Evolutionary conservation across 2,329 filamentous ascomycete genomes (phyloP).

Genomic region (Venturia pyrina): DNA sequence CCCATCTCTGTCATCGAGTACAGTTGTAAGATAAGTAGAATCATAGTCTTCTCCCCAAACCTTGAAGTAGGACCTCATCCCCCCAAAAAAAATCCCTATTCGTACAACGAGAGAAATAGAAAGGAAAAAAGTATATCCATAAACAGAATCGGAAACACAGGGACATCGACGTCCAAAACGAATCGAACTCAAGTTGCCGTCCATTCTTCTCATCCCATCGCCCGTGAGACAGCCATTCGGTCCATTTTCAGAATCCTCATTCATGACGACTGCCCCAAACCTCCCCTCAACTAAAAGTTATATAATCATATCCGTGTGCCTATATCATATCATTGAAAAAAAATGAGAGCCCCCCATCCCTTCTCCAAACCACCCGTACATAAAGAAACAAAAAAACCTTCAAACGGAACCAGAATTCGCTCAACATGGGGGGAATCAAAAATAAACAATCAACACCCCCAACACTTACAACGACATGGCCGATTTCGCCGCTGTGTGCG

Average conservation of each 20-base stretch:
- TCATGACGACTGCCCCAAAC: not conserved
- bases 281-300: not conserved
- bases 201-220: not conserved
- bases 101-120: not conserved
- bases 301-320: not conserved
- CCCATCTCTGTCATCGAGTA: too few species aligned
- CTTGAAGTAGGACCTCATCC: too few species aligned
- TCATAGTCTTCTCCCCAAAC: too few species aligned
- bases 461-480: not conserved
- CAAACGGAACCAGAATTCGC: not conserved
- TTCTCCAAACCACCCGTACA: not conserved
- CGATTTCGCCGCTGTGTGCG: not conserved
- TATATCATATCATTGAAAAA: not conserved
- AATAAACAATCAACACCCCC: not conserved
- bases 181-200: not conserved
- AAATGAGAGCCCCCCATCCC: not conserved
- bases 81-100: not conserved
- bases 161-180: not conserved
- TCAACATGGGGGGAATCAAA: conserved; percentile 4
- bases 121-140: not conserved
- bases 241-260: not conserved
- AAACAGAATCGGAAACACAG: not conserved
- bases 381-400: not conserved
- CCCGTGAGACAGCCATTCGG: not conserved
- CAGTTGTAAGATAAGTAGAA: too few species aligned